These are phyloP conservation scores for Eimeria maxima DNA, from an alignment of 169 alveolate species.

Conservation along the genomic window DNA sequence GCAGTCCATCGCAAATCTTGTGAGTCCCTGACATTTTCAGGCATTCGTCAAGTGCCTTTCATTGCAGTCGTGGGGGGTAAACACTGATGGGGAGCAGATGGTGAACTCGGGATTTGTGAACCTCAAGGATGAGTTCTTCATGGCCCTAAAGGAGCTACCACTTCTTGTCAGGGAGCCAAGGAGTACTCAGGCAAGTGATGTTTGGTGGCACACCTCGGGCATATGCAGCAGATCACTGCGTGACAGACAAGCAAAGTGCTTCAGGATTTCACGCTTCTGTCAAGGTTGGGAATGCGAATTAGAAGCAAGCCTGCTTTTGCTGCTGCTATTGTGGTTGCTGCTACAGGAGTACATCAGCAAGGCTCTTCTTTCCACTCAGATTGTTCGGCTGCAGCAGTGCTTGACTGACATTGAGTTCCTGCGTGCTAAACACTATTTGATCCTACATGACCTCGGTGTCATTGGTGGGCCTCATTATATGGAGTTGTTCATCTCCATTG, in stretches of 20 bases:
- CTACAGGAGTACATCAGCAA: constrained; percentile 74
- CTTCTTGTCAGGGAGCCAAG: constrained; percentile 50
- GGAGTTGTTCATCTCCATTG: not conserved
- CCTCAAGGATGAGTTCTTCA: constrained; percentile 68
- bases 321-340: not conserved
- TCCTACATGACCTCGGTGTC: constrained; percentile 70
- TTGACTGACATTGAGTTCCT: constrained; percentile 64
- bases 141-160: constrained; percentile 56
- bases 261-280: not conserved
- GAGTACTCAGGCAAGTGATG: constrained; percentile 65
- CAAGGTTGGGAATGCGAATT: not conserved
- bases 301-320: not conserved
- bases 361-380: constrained; percentile 71
- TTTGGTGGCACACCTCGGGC: not conserved
- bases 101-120: not conserved
- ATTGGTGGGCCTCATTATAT: not conserved
- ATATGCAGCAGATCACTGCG: not conserved
- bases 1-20: not conserved
- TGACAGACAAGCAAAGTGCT: not conserved
- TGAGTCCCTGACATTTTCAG: constrained; percentile 5
- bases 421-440: constrained; percentile 60
- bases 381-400: constrained; percentile 74
- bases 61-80: constrained; percentile 57
- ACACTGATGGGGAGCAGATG: constrained; percentile 11
- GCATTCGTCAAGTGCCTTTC: constrained; percentile 74